phyloP scores from a whole-genome alignment of 176 grass and related monocot genomes.

The Oropetium thomaeum region DNA sequence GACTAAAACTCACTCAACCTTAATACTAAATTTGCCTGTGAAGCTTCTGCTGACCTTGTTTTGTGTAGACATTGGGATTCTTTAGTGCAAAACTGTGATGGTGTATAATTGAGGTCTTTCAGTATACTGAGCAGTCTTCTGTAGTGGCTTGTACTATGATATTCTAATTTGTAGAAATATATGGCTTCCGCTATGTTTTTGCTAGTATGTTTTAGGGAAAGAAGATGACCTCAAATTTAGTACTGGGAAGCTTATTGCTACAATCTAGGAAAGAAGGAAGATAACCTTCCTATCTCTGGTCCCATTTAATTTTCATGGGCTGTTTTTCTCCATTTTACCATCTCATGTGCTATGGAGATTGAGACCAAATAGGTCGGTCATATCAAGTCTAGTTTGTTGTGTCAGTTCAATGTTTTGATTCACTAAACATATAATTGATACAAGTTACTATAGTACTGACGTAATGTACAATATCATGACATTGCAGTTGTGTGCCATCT shows the following conservation, averaged over 20 bases:
- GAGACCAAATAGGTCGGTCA: neutral
- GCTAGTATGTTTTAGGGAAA: neutral
- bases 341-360: neutral
- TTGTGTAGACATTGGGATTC: slow-evolving; percentile 9
- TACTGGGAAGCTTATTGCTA: neutral
- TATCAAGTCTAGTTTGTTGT: neutral
- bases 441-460: neutral
- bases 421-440: neutral
- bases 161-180: neutral
- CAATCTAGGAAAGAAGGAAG: too few species aligned
- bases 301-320: neutral
- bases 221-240: neutral
- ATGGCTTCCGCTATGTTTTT: neutral
- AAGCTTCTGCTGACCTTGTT: slow-evolving; percentile 1
- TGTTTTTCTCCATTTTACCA: neutral
- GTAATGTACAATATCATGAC: neutral
- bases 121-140: neutral
- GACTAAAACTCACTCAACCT: neutral
- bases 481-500: neutral
- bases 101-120: neutral
- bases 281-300: too few species aligned
- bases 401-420: neutral
- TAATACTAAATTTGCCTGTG: neutral
- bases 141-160: neutral
- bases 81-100: neutral